These are phyloP conservation scores for Fraxinus quadrangulata DNA, from an alignment of 257 asterid genomes.

Conservation along the genomic window DNA sequence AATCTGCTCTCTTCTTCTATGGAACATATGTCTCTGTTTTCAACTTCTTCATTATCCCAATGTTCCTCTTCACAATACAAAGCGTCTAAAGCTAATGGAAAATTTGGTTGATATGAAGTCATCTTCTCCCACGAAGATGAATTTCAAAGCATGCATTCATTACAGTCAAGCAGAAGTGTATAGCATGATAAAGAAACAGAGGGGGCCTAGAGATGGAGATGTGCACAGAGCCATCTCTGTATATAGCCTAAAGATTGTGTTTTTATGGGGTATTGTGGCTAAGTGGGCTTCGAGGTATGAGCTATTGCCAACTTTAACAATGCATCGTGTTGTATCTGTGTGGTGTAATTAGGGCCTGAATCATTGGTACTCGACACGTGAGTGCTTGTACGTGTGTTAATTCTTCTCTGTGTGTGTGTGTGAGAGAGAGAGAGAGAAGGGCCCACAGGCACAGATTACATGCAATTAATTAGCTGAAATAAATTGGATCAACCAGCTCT, in stretches of 20 bases:
- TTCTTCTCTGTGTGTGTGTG: neutral
- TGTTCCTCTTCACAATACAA: slow-evolving; percentile 53
- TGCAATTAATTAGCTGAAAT: slow-evolving; percentile 6
- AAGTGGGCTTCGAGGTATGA: slow-evolving; percentile 14
- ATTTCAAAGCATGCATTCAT: slow-evolving; percentile 28
- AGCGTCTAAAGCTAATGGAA: slow-evolving; percentile 36
- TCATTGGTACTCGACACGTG: slow-evolving; percentile 34
- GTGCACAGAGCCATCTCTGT: slow-evolving; percentile 42
- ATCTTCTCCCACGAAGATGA: slow-evolving; percentile 45
- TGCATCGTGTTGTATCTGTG: neutral
- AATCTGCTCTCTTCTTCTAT: slow-evolving; percentile 24
- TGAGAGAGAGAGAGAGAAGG: neutral
- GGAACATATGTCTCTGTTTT: slow-evolving; percentile 16
- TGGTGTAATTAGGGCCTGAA: neutral
- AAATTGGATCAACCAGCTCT: neutral
- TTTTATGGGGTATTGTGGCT: slow-evolving; percentile 27
- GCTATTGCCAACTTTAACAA: neutral
- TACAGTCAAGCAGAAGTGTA: slow-evolving; percentile 34
- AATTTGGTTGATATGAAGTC: slow-evolving; percentile 40
- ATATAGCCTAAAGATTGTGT: slow-evolving; percentile 25
- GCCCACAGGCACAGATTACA: slow-evolving; percentile 8
- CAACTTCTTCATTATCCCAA: slow-evolving; percentile 28
- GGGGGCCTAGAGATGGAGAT: slow-evolving; percentile 31
- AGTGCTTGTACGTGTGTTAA: slow-evolving; percentile 26
- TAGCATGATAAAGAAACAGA: slow-evolving; percentile 23